These are phyloP conservation scores for Globisporangium orthogonon DNA, from an alignment of 352 stramenopile species.

Conservation along the genomic window DNA sequence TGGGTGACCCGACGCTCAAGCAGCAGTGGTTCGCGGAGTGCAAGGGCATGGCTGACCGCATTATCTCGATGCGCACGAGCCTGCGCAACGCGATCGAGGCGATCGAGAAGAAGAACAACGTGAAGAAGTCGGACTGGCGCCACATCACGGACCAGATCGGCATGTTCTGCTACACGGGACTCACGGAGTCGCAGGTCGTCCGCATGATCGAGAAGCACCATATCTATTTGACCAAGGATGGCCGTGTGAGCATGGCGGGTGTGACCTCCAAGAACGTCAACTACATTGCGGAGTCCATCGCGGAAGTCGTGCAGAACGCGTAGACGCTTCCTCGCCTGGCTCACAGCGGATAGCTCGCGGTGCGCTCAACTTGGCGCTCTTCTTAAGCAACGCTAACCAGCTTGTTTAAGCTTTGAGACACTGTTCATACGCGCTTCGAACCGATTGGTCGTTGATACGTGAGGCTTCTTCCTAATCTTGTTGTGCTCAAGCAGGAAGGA, in stretches of 20 bases:
- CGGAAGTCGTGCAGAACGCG: slow-evolving; percentile 88
- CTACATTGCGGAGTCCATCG: slow-evolving; percentile 94
- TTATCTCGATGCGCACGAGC: slow-evolving; percentile 91
- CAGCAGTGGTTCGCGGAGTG: slow-evolving; percentile 93
- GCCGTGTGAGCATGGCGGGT: slow-evolving; percentile 96
- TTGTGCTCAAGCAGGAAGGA: no score
- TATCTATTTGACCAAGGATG: slow-evolving; percentile 98
- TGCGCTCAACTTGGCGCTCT: background rate
- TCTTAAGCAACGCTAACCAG: slow-evolving; percentile 5
- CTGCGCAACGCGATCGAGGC: slow-evolving; percentile 81
- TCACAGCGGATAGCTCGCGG: background rate
- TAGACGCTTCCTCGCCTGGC: slow-evolving; percentile 20
- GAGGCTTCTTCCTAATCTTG: no score
- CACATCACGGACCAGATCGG: slow-evolving; percentile 99
- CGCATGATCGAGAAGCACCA: slow-evolving; percentile 94
- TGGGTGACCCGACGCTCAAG: slow-evolving; percentile 91
- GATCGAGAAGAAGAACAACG: slow-evolving; percentile 72
- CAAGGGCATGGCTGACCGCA: slow-evolving; percentile 94
- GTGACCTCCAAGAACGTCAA: slow-evolving; percentile 96
- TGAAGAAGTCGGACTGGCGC: slow-evolving; percentile 88
- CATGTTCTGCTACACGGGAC: slow-evolving; percentile 99
- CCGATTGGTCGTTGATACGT: no score
- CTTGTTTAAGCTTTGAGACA: background rate
- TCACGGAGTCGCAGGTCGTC: slow-evolving; percentile 93
- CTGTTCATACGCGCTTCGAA: no score